Evolutionary conservation across 139 green algal species (phyloP).

Genomic region (Pseudopediastrum boryanum): DNA sequence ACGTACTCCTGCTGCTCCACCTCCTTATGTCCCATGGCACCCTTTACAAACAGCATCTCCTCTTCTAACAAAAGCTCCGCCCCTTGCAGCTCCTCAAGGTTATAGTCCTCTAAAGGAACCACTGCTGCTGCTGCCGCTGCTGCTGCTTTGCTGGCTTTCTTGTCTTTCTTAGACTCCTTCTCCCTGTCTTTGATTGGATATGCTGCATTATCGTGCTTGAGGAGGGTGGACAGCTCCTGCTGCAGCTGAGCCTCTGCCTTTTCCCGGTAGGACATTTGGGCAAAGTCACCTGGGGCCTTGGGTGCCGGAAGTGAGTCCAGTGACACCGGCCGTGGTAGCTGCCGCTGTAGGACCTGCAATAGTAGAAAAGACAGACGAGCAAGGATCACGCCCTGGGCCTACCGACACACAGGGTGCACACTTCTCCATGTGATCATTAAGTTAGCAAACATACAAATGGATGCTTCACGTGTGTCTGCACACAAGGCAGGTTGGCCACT

Average conservation of each 20-base stretch:
- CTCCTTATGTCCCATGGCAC: conserved; percentile 49
- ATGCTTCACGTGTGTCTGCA: too few species aligned
- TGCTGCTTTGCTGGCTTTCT: conserved; percentile 37
- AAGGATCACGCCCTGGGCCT: too few species aligned
- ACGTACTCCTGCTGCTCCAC: conserved; percentile 60
- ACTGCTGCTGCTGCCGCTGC: conserved; percentile 1
- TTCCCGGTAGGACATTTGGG: conserved; percentile 45
- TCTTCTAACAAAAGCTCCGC: conserved; percentile 54
- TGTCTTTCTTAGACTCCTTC: conserved; percentile 36
- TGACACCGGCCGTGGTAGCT: conserved; percentile 70
- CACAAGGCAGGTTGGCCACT: too few species aligned
- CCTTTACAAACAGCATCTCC: conserved; percentile 54
- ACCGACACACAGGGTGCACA: too few species aligned
- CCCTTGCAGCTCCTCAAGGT: conserved; percentile 43
- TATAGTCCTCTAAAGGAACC: conserved; percentile 34
- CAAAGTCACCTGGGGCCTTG: conserved; percentile 29
- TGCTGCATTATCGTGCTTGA: conserved; percentile 73
- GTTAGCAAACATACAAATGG: too few species aligned
- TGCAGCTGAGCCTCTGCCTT: conserved; percentile 75
- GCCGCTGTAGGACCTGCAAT: conserved; percentile 72
- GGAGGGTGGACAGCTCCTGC: conserved; percentile 67
- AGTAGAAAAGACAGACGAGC: neutral
- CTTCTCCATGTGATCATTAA: too few species aligned
- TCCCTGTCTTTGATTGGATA: conserved; percentile 60
- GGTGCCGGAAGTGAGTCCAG: conserved; percentile 51